Evolutionary conservation across 192 early-diverging fungal genomes (phyloP), one percentile per base, ranked within the genome.

Genomic region (Coemansia biformis): DNA sequence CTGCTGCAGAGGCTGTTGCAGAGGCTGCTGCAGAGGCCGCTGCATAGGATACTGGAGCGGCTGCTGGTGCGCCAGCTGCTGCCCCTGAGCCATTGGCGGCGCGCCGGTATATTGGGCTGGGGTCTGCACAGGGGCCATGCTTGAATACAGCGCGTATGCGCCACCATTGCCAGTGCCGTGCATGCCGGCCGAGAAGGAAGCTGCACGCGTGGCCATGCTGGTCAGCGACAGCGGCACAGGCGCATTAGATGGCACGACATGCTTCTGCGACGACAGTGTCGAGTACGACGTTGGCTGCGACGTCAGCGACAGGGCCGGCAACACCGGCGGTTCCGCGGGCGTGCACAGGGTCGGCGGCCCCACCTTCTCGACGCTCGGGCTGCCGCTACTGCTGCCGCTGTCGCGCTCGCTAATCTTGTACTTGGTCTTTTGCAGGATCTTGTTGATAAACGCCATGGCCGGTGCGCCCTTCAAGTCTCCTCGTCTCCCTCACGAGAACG

Each of bases 391-490:
- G 15, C 36, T 26, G 43, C 43, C 23, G 18, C 54, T 38, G 43
- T 68, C 65, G 2, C 65, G 51, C 17, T 68, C 65, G 26, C 60
- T 43, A 52, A 75, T 75, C 49, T 68, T 75, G 48, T 52, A 51
- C 59, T 75, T 75, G 41, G 75, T 77, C 59, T 77, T 77, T 52
- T 77, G 68, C 32, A 77, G 34, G 42, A 77, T 77, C 51, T 72
- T 71, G 58, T 77, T 77, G 45, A 77, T 71, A 51, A 77, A 77
- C 38, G 75, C 67, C 75, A 77, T 77, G 5, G 13, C 34, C 30
- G 11, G 34, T 41, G 13, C 21, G n/a, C n/a, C n/a, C n/a, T n/a
- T n/a, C n/a, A n/a, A n/a, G n/a, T n/a, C n/a, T n/a, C n/a, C n/a
- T n/a, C n/a, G n/a, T n/a, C n/a, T n/a, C n/a, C n/a, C n/a, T n/a